Percentiles rank a stretch among this genome's conserved stretches.
Evolutionary conservation across 345 rosid species (phyloP).

Genomic region (Dimocarpus longan): DNA sequence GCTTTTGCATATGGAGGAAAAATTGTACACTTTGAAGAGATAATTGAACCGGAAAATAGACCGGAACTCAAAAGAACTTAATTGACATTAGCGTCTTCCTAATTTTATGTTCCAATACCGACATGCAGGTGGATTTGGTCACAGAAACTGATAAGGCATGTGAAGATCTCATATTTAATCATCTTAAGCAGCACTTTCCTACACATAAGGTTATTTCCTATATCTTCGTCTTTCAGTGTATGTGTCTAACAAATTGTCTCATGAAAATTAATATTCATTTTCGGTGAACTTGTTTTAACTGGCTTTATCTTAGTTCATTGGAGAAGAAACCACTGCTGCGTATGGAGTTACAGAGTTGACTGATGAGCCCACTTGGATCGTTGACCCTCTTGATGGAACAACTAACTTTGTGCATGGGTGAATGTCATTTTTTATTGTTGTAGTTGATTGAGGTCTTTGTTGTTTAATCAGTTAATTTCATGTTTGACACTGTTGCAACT

Average conservation of each 20-base stretch:
- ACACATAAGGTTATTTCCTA: slow-evolving; percentile 59
- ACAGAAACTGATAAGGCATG: slow-evolving; percentile 98
- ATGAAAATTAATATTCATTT: background rate
- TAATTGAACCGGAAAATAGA: background rate
- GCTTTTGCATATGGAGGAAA: background rate
- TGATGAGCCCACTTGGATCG: slow-evolving; percentile 96
- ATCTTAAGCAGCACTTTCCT: slow-evolving; percentile 67
- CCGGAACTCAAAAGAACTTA: background rate
- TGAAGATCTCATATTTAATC: slow-evolving; percentile 87
- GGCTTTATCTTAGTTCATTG: slow-evolving; percentile 62
- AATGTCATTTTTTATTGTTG: slow-evolving; percentile 8
- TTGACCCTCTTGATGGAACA: slow-evolving; percentile 99
- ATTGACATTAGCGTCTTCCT: background rate
- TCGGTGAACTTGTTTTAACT: slow-evolving; percentile 9
- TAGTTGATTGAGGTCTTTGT: slow-evolving; percentile 15
- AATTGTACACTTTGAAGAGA: background rate
- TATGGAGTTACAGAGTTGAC: slow-evolving; percentile 72
- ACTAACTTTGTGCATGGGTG: slow-evolving; percentile 98
- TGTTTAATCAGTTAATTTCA: background rate
- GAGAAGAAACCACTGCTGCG: slow-evolving; percentile 97
- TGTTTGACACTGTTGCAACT: slow-evolving; percentile 1
- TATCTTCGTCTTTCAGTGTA: background rate
- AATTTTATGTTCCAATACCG: background rate
- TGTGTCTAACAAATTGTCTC: slow-evolving; percentile 4
- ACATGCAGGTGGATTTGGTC: slow-evolving; percentile 84